These are phyloP conservation scores for Penicillium sp. DNA, from an alignment of 2,329 filamentous ascomycete genomes.

Conservation along the genomic window DNA sequence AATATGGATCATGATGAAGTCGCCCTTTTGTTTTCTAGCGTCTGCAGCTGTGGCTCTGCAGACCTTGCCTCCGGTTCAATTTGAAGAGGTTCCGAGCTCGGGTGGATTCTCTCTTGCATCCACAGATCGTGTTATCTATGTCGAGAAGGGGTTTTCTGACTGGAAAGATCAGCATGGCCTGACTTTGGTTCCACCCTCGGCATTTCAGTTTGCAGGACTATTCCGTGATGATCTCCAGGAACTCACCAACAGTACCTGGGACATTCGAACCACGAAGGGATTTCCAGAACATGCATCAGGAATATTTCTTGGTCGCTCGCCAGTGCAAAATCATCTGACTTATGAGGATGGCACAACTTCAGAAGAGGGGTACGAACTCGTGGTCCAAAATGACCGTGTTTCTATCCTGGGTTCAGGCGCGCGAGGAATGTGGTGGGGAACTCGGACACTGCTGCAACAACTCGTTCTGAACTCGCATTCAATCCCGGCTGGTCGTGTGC, in stretches of 20 bases:
- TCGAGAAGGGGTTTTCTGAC: constrained; percentile 41
- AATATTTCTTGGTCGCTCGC: constrained; percentile 42
- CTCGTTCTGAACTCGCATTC: constrained; percentile 39
- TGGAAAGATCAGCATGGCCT: constrained; percentile 46
- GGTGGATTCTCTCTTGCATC: constrained; percentile 17
- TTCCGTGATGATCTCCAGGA: constrained; percentile 47
- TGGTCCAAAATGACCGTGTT: constrained; percentile 37
- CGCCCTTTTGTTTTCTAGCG: constrained; percentile 6
- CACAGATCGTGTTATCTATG: constrained; percentile 31
- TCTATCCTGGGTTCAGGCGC: constrained; percentile 54
- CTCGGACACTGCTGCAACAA: constrained; percentile 55
- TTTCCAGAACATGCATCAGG: constrained; percentile 37
- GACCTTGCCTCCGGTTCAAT: constrained; percentile 38
- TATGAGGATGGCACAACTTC: constrained; percentile 50
- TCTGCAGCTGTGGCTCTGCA: constrained; percentile 35
- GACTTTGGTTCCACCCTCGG: constrained; percentile 53
- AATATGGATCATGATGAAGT: constrained; percentile 10
- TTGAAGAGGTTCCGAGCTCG: constrained; percentile 32
- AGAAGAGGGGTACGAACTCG: constrained; percentile 52
- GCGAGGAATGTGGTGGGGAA: constrained; percentile 59
- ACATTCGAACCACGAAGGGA: constrained; percentile 38
- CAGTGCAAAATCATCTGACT: constrained; percentile 28
- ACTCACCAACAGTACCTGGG: constrained; percentile 44
- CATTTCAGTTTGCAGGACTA: constrained; percentile 49
- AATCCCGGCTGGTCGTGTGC: constrained; percentile 44